Evolutionary conservation across 352 stramenopile genomes (phyloP).

Genomic region (Pythium diclinum): DNA sequence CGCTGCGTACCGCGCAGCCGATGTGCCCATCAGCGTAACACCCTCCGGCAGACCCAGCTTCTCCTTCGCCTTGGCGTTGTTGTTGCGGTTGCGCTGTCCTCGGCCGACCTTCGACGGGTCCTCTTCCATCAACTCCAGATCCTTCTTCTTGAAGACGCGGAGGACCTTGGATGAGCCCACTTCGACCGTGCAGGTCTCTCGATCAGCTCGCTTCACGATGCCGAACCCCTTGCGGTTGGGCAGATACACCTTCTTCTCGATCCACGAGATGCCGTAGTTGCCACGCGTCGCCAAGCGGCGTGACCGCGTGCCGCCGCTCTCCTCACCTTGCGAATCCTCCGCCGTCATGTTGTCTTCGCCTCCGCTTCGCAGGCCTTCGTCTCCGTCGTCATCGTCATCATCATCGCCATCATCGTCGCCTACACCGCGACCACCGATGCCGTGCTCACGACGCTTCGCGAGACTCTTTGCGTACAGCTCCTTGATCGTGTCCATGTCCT

Average conservation of each 20-base stretch:
- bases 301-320: slow-evolving; percentile 59
- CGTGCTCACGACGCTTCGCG: slow-evolving; percentile 46
- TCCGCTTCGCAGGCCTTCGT: slow-evolving; percentile 46
- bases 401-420: slow-evolving; percentile 45
- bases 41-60: slow-evolving; percentile 69
- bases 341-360: slow-evolving; percentile 49
- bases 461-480: slow-evolving; percentile 65
- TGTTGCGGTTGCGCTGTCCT: slow-evolving; percentile 56
- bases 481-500: slow-evolving; percentile 82
- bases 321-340: slow-evolving; percentile 79
- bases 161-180: slow-evolving; percentile 65
- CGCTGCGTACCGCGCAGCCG: slow-evolving; percentile 64
- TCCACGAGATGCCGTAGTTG: slow-evolving; percentile 87
- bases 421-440: slow-evolving; percentile 33
- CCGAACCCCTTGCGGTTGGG: slow-evolving; percentile 72
- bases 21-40: slow-evolving; percentile 79
- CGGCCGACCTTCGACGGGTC: slow-evolving; percentile 49
- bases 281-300: slow-evolving; percentile 69
- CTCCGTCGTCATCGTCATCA: slow-evolving; percentile 54
- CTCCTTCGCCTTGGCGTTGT: slow-evolving; percentile 65
- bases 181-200: slow-evolving; percentile 84
- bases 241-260: slow-evolving; percentile 79
- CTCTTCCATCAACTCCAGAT: slow-evolving; percentile 75
- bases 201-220: slow-evolving; percentile 80
- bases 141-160: slow-evolving; percentile 86